phyloP scores from a whole-genome alignment of 78 protist species.

The Dictyostelium firmibasis region DNA sequence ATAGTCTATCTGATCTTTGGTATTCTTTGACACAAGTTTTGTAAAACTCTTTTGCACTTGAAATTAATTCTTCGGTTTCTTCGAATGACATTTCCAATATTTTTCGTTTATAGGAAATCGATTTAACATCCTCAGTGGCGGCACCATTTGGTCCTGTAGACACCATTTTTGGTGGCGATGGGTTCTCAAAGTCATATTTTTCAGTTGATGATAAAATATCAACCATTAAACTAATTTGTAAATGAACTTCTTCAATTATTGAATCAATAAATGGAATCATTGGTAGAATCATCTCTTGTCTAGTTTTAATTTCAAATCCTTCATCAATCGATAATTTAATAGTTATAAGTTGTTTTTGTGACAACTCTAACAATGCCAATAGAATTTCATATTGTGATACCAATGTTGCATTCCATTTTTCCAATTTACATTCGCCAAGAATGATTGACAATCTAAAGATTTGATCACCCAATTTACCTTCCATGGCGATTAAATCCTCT shows the following conservation, averaged over 20 bases:
- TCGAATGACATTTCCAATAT: slow-evolving; percentile 30
- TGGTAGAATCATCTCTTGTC: slow-evolving; percentile 37
- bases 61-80: slow-evolving; percentile 52
- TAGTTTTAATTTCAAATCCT: not conserved
- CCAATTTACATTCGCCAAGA: slow-evolving; percentile 31
- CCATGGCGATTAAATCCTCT: not conserved
- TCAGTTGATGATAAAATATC: slow-evolving; percentile 8
- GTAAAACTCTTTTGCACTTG: not conserved
- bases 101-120: not conserved
- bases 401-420: slow-evolving; percentile 38
- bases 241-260: slow-evolving; percentile 45
- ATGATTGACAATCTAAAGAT: slow-evolving; percentile 28
- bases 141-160: not conserved
- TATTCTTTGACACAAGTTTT: slow-evolving; percentile 22
- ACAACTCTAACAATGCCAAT: slow-evolving; percentile 24
- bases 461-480: slow-evolving; percentile 14
- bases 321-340: slow-evolving; percentile 13
- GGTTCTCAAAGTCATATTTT: not conserved
- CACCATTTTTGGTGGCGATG: not conserved
- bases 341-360: slow-evolving; percentile 41
- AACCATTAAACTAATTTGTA: slow-evolving; percentile 50
- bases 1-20: not conserved
- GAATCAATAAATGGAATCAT: slow-evolving; percentile 61
- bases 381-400: slow-evolving; percentile 1
- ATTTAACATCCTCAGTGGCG: not conserved